Evolutionary conservation across 768 basidiomycete genomes (phyloP), one percentile per base, ranked within the genome.

Genomic region (Phanerodontia chrysosporium): DNA sequence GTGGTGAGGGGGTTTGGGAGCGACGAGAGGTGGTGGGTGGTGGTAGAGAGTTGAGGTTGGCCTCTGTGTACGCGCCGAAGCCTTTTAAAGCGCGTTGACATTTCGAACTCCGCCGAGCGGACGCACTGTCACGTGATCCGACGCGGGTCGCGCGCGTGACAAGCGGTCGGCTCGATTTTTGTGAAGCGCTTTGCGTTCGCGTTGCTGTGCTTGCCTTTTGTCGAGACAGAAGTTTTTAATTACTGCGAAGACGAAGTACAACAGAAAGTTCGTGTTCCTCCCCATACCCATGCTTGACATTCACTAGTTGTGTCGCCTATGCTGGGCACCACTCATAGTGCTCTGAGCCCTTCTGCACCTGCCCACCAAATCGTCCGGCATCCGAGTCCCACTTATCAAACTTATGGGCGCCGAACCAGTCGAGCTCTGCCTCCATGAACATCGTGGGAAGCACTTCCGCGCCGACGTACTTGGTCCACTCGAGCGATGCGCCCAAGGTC

Each of bases 391-490:
- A 62, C 42, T 52, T n/a, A 25, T 67, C 66, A 92, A 97, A 98
- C 57, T 95, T 97, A 80, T 98, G 96, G 45, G 95, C 92, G 75
- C 96, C 96, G 73, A 99, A 99, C 84, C 95, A 99, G 72, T 99
- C 96, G 72, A 96, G 93, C 87, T 90, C 56, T 52, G 83, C 96
- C 78, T 99, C 96, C 66, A 98, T 75, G 63, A 99, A 80, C 79
- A 94, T 96, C 51, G 96, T 95, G 42, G 96, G 93, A 51, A 98
- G 82, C 61, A 92, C 54, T 30, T 55, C 58, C 36, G 65, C 67
- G 14, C 53, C 64, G 45, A 60, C 58, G 52, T 66, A 65, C 62
- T 65, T 68, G 58, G 60, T 51, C 46, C 66, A 68, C 55, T 68
- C 67, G 29, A 68, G 44, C 49, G 65, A 61, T 32, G 67, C 67